Evolutionary conservation across 768 basidiomycete genomes (phyloP).

Genomic region (Kwoniella newhampshirensis): DNA sequence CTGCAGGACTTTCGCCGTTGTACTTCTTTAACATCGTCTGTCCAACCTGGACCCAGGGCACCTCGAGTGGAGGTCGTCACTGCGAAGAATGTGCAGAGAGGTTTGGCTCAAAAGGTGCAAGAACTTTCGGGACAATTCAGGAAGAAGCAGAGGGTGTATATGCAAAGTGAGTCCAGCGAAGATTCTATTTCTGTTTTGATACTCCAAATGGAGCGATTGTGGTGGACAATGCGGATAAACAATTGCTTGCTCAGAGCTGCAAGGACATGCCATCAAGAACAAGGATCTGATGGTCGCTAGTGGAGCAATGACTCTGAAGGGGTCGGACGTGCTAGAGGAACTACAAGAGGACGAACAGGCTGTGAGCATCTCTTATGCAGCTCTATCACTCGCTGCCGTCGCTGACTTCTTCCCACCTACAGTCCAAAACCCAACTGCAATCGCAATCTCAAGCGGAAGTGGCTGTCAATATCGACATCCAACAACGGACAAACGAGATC

Average conservation of each 20-base stretch:
- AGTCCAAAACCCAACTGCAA: constrained; percentile 34
- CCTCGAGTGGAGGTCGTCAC: constrained; percentile 60
- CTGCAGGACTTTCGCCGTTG: constrained; percentile 65
- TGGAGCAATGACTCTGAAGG: constrained; percentile 73
- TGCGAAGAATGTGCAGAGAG: constrained; percentile 91
- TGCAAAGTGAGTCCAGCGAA: constrained; percentile 88
- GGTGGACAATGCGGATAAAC: not conserved
- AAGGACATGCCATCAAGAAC: constrained; percentile 97
- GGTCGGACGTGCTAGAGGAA: constrained; percentile 76
- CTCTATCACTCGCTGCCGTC: not conserved
- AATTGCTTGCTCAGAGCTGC: constrained; percentile 64
- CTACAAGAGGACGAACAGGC: constrained; percentile 88
- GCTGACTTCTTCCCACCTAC: not conserved
- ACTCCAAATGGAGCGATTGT: constrained; percentile 6
- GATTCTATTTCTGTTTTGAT: not conserved
- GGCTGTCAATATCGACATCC: constrained; percentile 56
- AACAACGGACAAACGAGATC: constrained; percentile 67
- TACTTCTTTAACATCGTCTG: constrained; percentile 69
- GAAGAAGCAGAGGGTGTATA: constrained; percentile 96
- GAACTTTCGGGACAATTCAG: constrained; percentile 86
- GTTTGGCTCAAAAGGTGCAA: constrained; percentile 92
- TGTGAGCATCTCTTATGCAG: constrained; percentile 56
- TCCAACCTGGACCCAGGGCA: constrained; percentile 55
- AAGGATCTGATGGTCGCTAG: constrained; percentile 90
- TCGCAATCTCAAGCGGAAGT: constrained; percentile 48